These are phyloP conservation scores for Silene coronaria DNA, from an alignment of 179 eudicot species.

Conservation along the genomic window DNA sequence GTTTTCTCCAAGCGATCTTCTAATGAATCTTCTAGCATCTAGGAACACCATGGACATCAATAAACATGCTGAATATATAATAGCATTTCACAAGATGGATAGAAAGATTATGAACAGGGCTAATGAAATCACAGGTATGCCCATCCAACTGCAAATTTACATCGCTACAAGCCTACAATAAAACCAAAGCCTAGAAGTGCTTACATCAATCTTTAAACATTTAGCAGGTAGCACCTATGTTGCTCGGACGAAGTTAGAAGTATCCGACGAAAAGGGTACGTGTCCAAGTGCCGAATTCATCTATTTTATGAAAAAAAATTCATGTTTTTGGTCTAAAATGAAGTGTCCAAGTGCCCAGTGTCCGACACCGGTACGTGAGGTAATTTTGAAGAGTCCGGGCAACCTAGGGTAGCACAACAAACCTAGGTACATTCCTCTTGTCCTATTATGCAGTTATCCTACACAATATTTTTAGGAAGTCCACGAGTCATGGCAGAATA, in stretches of 20 bases:
- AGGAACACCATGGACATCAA: slow-evolving; percentile 14
- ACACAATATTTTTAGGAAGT: not conserved
- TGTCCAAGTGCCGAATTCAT: too few species aligned
- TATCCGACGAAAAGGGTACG: too few species aligned
- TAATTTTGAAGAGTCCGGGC: too few species aligned
- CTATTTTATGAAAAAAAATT: too few species aligned
- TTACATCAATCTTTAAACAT: not conserved
- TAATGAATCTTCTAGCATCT: slow-evolving; percentile 89
- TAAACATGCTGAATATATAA: not conserved
- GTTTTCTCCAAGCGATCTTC: slow-evolving; percentile 84
- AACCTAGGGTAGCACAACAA: too few species aligned
- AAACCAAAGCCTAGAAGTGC: not conserved
- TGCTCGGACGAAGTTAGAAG: too few species aligned
- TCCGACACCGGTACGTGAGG: too few species aligned
- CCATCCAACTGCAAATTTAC: not conserved
- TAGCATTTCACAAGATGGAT: not conserved
- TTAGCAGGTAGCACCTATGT: not conserved
- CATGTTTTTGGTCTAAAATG: too few species aligned
- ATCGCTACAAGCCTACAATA: not conserved
- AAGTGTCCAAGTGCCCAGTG: too few species aligned
- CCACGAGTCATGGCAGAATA: not conserved
- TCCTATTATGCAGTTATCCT: not conserved
- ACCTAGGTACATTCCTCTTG: not conserved
- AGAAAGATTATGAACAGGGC: not conserved
- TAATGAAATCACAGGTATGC: not conserved